These are phyloP conservation scores for Mycosphaerella sp. DNA, from an alignment of 2,329 filamentous ascomycete genomes.

Conservation along the genomic window DNA sequence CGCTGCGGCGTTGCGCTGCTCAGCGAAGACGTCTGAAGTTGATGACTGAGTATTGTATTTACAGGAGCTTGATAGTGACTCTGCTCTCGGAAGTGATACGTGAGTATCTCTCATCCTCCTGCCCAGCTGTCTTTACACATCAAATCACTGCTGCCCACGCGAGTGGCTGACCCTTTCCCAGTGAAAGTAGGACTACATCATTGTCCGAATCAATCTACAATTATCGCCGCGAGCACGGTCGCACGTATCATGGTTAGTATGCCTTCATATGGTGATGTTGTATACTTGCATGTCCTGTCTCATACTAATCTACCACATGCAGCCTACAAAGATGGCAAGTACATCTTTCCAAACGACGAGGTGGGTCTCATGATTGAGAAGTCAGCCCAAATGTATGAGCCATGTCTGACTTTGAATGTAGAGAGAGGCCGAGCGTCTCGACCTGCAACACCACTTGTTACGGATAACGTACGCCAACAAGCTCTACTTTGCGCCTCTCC, in stretches of 20 bases:
- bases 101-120: slow-evolving; percentile 15
- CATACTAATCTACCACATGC: neutral
- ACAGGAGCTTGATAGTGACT: slow-evolving; percentile 32
- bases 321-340: slow-evolving; percentile 38
- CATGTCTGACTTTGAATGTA: slow-evolving; percentile 15
- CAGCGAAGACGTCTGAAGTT: neutral
- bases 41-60: slow-evolving; percentile 14
- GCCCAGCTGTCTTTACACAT: neutral
- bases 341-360: slow-evolving; percentile 40
- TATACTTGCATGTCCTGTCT: neutral
- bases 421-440: slow-evolving; percentile 35
- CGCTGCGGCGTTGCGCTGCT: neutral
- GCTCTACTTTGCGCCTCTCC: slow-evolving; percentile 43
- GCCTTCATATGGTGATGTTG: neutral
- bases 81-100: slow-evolving; percentile 35
- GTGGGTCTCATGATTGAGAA: slow-evolving; percentile 17
- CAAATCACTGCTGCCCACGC: neutral
- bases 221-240: slow-evolving; percentile 35
- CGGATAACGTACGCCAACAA: slow-evolving; percentile 44
- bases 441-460: slow-evolving; percentile 42
- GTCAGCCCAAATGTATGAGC: slow-evolving; percentile 16
- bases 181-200: slow-evolving; percentile 33
- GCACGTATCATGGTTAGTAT: slow-evolving; percentile 35
- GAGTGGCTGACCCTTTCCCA: slow-evolving; percentile 17
- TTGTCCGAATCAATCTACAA: slow-evolving; percentile 35